Conservation (phyloP, 345 rosid genomes). For the Crucihimalaya himalaica region DNA sequence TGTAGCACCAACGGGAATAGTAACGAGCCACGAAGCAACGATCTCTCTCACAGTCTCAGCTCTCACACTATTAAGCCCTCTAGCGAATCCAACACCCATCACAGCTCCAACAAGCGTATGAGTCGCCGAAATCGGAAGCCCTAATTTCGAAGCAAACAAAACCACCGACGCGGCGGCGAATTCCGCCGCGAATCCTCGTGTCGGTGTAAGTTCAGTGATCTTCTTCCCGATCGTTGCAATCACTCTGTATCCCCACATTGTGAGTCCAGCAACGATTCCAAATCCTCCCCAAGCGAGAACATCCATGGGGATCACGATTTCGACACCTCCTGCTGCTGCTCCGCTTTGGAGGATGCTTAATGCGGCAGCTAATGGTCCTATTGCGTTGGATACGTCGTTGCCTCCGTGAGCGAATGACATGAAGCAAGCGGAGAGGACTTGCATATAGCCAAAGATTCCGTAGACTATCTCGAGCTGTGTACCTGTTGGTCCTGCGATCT, state of each 20-base stretch:
- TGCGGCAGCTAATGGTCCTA: conserved; percentile 93
- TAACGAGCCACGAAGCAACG: conserved; percentile 84
- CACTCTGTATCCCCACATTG: conserved; percentile 92
- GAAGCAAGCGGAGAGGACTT: conserved; percentile 94
- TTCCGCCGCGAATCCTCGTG: conserved; percentile 96
- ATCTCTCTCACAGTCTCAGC: conserved; percentile 91
- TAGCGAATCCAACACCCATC: conserved; percentile 98
- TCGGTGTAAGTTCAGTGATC: conserved; percentile 93
- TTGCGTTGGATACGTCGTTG: conserved; percentile 93
- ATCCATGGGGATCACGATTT: conserved; percentile 74
- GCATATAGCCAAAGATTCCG: conserved; percentile 93
- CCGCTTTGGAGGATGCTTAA: conserved; percentile 81
- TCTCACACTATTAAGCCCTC: conserved; percentile 89
- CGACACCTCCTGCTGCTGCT: conserved; percentile 49
- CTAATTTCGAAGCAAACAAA: conserved; percentile 81
- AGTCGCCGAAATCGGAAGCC: conserved; percentile 87
- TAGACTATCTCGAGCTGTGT: conserved; percentile 88
- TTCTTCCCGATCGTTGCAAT: conserved; percentile 97
- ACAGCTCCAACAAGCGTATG: conserved; percentile 96
- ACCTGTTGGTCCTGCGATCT: conserved; percentile 88
- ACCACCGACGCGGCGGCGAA: conserved; percentile 97
- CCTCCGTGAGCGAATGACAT: conserved; percentile 99
- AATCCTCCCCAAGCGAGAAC: conserved; percentile 99
- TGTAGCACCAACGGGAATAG: conserved; percentile 88
- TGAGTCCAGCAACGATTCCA: conserved; percentile 85